phyloP scores from a whole-genome alignment of 768 basidiomycete species.

The Kwoniella sp. region DNA sequence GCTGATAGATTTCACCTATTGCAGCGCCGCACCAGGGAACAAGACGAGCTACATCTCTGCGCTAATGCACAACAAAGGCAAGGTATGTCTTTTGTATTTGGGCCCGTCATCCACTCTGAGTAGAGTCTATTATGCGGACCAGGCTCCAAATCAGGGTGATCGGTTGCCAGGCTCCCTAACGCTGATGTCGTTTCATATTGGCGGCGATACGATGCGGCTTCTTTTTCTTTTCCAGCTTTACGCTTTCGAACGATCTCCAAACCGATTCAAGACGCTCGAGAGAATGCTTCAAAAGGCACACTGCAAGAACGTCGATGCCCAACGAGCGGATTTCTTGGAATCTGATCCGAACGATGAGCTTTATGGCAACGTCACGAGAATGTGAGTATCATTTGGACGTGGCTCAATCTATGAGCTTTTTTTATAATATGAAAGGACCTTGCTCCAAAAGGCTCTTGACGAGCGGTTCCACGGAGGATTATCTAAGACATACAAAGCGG shows the following conservation, averaged over 20 bases:
- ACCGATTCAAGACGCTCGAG: slow-evolving; percentile 77
- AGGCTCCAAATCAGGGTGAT: too few species aligned
- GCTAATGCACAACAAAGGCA: slow-evolving; percentile 78
- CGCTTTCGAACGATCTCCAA: slow-evolving; percentile 85
- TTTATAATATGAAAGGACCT: too few species aligned
- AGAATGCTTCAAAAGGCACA: slow-evolving; percentile 82
- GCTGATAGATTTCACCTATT: not conserved
- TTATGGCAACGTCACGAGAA: slow-evolving; percentile 74
- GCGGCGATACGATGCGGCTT: too few species aligned
- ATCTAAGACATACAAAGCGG: too few species aligned
- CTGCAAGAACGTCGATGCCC: slow-evolving; percentile 74
- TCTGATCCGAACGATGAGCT: slow-evolving; percentile 68
- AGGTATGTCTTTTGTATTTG: slow-evolving; percentile 67
- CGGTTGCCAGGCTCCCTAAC: too few species aligned
- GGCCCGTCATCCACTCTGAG: too few species aligned
- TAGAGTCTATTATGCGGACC: too few species aligned
- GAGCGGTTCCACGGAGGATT: too few species aligned
- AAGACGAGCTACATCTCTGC: slow-evolving; percentile 94
- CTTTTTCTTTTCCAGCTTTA: slow-evolving; percentile 63
- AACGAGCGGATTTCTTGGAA: slow-evolving; percentile 80
- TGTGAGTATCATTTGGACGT: slow-evolving; percentile 71
- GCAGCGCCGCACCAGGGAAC: slow-evolving; percentile 85
- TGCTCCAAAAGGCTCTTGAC: too few species aligned
- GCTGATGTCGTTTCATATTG: too few species aligned
- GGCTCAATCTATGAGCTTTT: too few species aligned